Base-by-base conservation (phyloP, 768 basidiomycete species). In the Termitomyces sp. region DNA sequence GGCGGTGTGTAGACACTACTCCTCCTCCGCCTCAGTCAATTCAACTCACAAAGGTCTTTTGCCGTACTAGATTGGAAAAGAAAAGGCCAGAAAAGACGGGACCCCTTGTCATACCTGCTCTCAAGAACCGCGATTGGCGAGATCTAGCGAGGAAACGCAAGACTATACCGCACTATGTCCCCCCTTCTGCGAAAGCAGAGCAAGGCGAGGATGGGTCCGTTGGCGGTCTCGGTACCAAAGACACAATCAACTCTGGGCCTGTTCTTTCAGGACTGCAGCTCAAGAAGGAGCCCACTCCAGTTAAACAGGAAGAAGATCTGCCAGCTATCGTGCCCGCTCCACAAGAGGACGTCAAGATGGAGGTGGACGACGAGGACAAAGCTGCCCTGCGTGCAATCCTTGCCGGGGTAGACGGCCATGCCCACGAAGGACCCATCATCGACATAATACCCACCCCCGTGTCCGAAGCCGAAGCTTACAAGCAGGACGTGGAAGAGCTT, bases 61-160 rank as follows among this genome's bases (percentile, higher is more conserved):
- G 59, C 66, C 57, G 57, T 62, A 60, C 62, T 63, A 86, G 80
- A 55, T 64, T 80, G 32, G 72, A 74, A 61, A 77, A 76, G 56
- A 74, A 76, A 55, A 78, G 73, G 43, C 76, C 76, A 60, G 75
- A 68, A 52, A 72, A 79, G 11, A 68, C 81, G 41, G 82, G 76
- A 4, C 90, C 90, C 0, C 79, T 97, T 9, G 85, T 97, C 38
- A 98, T 99, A 46, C 87, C 95, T 16, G 77, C 92, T 1, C 76
- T 92, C 46, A 77, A 92, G 64, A 96, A 98, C 66, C 82, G 85
- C 28, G 95, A 99, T 68, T 99, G 96, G 96, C 77, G 92, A 43
- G 88, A 85, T 52, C 72, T 84, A 8, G 90, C 91, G 16, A 79
- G 88, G 43, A 86, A 83, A 67, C 78, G 89, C 65, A 83, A 78